Base-by-base conservation (phyloP, 2,329 filamentous ascomycete genomes). In the Calonectria pteridis region DNA sequence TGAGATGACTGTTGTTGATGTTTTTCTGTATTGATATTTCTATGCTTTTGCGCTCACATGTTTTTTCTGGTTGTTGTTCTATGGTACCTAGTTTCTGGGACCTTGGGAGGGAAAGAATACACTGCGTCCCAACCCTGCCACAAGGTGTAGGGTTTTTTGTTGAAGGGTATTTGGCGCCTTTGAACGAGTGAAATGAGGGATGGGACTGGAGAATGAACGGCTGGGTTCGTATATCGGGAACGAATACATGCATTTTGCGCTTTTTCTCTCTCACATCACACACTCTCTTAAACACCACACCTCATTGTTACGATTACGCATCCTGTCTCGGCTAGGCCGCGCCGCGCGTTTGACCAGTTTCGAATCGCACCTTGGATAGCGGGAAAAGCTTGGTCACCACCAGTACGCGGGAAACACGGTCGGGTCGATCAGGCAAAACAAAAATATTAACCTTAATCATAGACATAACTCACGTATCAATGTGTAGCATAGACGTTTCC, bases 141-240 rank as follows among this genome's bases (percentile, higher is more conserved):
- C 26, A 31, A 20, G 28, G 40, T 23, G 16, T 18, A 29, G 18
- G 67, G 67, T 16, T n/a, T 35, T 20, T 33, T 35, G 28, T 11
- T 40, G 63, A 46, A 31, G 40, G 43, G 65, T 33, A 26, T 26
- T 58, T 51, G 67, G 69, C 64, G 29, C 66, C 70, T 71, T 58
- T 69, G 55, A 69, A 73, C 64, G 75, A 77, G 67, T 75, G 69
- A 71, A 71, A 65, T 46, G 67, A 65, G 53, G 58, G 65, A 50
- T 40, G 50, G 62, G 68, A 18, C 37, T 33, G 58, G 68, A 66
- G 49, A 26, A 43, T 26, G 18, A 43, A 50, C 11, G 51, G 37
- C 58, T 49, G 71, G 55, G 33, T 33, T 68, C 67, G 73, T 74
- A 71, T 53, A 73, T 67, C 51, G 68, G 69, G 50, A 75, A 72